Percentiles rank a stretch among this genome's conserved stretches.
Evolutionary conservation across 371 early-diverging fungal genomes (phyloP).

Genomic region (Mucor plumbeus): DNA sequence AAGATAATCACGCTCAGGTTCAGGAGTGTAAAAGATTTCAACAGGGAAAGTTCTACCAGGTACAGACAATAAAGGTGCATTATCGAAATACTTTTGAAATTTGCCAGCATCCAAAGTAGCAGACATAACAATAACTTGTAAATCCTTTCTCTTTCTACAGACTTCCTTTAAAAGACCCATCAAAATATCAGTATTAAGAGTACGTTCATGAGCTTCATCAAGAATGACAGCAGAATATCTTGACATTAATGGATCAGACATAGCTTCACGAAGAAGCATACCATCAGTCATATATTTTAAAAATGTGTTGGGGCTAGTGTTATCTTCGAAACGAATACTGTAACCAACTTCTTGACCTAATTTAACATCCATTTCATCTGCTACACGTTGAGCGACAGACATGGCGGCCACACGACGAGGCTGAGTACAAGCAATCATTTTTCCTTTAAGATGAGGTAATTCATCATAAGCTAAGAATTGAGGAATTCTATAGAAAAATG

Average conservation of each 20-base stretch:
- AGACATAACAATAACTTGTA: constrained; percentile 77
- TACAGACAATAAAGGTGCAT: constrained; percentile 62
- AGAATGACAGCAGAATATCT: constrained; percentile 71
- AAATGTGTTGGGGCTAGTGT: constrained; percentile 21
- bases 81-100: constrained; percentile 68
- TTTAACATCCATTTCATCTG: constrained; percentile 44
- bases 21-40: constrained; percentile 88
- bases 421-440: constrained; percentile 90
- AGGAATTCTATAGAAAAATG: constrained; percentile 72
- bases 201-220: constrained; percentile 81
- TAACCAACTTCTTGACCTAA: constrained; percentile 75
- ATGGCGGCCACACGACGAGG: constrained; percentile 93
- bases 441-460: constrained; percentile 87
- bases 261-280: constrained; percentile 71
- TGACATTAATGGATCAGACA: constrained; percentile 59
- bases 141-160: constrained; percentile 55
- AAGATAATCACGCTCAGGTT: constrained; percentile 88
- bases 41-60: constrained; percentile 93
- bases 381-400: constrained; percentile 84
- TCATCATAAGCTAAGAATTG: constrained; percentile 94
- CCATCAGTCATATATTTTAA: constrained; percentile 40
- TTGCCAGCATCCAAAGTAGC: constrained; percentile 78
- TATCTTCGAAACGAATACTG: constrained; percentile 74
- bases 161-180: constrained; percentile 29
- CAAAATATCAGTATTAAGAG: constrained; percentile 51